Evolutionary conservation across 2,329 filamentous ascomycete genomes (phyloP).

Genomic region (Neonectria ditissima): DNA sequence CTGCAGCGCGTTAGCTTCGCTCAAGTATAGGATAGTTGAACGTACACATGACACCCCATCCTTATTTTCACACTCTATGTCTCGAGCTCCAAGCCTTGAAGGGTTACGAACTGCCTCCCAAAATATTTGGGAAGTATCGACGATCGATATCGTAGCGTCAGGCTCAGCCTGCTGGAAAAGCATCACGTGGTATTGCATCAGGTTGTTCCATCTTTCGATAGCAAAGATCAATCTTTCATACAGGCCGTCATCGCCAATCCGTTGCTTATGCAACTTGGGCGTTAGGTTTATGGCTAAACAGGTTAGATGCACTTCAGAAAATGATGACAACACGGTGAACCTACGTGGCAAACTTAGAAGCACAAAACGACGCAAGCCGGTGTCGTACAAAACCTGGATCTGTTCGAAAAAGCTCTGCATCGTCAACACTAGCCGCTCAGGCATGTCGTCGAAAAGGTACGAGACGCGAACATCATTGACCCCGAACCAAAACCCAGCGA

Average conservation of each 20-base stretch:
- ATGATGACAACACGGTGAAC: not conserved
- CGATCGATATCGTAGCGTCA: not conserved
- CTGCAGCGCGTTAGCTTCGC: not conserved
- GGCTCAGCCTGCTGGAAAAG: not conserved
- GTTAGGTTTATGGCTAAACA: not conserved
- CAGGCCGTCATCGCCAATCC: not conserved
- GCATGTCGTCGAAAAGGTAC: not conserved
- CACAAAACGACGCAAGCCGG: not conserved
- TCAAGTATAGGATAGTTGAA: not conserved
- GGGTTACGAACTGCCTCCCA: not conserved
- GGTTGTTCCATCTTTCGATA: not conserved
- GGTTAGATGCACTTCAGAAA: not conserved
- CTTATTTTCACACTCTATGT: not conserved
- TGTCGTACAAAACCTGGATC: not conserved
- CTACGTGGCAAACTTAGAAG: not conserved
- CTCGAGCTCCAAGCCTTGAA: not conserved
- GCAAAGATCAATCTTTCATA: not conserved
- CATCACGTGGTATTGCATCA: not conserved
- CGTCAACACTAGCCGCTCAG: not conserved
- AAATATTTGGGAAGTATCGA: not conserved
- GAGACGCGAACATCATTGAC: not conserved
- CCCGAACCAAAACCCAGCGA: conserved; percentile 2
- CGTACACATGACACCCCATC: not conserved
- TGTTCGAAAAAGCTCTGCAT: not conserved
- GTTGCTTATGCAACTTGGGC: not conserved